Base-by-base conservation (phyloP, 306 rosid genomes). In the Hylodesmum podocarpum region DNA sequence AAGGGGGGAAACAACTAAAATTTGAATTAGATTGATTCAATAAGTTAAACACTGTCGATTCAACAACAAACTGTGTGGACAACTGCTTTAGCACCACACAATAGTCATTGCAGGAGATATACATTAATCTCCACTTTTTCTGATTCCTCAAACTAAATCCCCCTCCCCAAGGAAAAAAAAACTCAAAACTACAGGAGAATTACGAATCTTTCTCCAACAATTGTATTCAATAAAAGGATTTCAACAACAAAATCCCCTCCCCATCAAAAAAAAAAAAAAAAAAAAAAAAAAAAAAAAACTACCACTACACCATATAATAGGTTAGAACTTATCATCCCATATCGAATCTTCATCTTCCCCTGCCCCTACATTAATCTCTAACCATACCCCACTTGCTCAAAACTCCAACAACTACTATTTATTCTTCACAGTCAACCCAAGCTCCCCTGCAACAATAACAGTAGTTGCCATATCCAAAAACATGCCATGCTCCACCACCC, bases 401-500 rank as follows among this genome's bases (percentile, higher is more conserved):
- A 18, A 11, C 31, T 24, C 27, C 68, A 6, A 27, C 10, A 2
- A 6, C 63, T 82, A 46, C 81, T 82, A 84, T 82, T 89, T 93
- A 43, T 86, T 59, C 81, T 89, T 85, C 69, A 93, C 91, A 4
- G 84, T 87, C 14, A 91, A 47, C 3, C 98, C 98, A 19, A 91
- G 87, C 75, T 93, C 96, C 28, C 93, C 92, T 24, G 98, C 98
- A 39, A 93, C 87, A 63, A 93, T 93, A 31, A 93, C 91, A 13
- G 98, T 91, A 1, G 97, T 91, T 0, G 98, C 96, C 98, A 93
- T 86, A 24, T 86, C 91, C 53, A 93, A 62, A 58, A 93, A 93
- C 98, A 93, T 93, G 2, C 98, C 96, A 76, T 93, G 98, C 86
- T 93, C 98, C 25, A 91, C 98, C 61, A 91, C 98, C 11, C 98